Base-by-base conservation (phyloP, 2,329 filamentous ascomycete genomes). In the Pleoardoris graminearum region DNA sequence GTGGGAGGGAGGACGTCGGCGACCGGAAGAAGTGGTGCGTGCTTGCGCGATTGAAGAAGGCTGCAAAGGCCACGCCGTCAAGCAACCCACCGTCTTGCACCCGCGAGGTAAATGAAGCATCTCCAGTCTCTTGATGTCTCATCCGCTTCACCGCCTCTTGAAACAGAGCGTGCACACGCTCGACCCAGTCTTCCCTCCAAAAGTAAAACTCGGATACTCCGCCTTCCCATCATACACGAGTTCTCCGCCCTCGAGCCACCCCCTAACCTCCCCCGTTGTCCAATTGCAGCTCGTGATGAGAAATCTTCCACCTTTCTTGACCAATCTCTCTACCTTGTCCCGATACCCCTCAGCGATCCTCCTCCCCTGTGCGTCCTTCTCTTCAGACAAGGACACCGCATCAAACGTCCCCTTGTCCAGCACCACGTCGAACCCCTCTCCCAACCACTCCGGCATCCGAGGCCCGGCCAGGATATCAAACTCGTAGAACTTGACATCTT, bases 321-420 rank as follows among this genome's bases (percentile, higher is more conserved):
- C 81, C 58, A 97, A 79, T 23, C 74, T 76, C 55, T 86, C 77
- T 27, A 93, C 86, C 47, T 85, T 83, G 41, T 81, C 80, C 42
- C 84, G 82, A 76, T 99, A 99, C 3, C 81, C 80, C 71, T 95
- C 90, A 69, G 85, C 89, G 11, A 89, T 79, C 48, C 88, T 82
- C 32, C 83, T 77, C 0, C 82, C 85, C 12, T 72, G 69, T 11
- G 59, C 68, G 47, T 75, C 75, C n/a, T 63, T 68, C 59, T 86
- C 84, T 51, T 80, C 79, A 48, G 81, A 84, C n/a, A 97, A 78
- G 44, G 86, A 91, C 29, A 99, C 88, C 10, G 94, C 94, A 77
- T 99, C 94, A 71, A 97, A 99, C 0, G 94, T 99, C 38, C 94
- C 94, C 76, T 99, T 99, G 75, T 99, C 94, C n/a, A 97, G 82